These are phyloP conservation scores for Ophiocytium majus DNA, from an alignment of 352 stramenopile genomes.

Conservation along the genomic window DNA sequence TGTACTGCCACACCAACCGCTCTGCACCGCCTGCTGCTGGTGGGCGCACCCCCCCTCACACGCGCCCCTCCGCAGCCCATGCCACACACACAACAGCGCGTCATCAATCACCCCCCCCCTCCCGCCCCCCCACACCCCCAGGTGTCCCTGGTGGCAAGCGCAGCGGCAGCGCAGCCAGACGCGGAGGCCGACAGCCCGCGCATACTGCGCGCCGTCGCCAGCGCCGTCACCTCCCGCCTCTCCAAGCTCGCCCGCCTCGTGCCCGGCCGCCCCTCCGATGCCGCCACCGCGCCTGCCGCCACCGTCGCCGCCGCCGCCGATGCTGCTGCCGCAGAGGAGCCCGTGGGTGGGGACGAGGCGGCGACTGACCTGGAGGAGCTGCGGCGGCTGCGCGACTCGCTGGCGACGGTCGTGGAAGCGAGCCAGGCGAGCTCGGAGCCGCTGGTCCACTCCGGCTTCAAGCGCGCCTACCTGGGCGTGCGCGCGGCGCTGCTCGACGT, in stretches of 20 bases:
- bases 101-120: no score
- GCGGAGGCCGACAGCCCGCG: no score
- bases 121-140: background rate
- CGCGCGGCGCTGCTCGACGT: constrained; percentile 31
- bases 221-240: no score
- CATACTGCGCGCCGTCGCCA: no score
- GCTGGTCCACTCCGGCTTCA: constrained; percentile 41
- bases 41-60: no score
- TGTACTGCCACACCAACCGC: no score
- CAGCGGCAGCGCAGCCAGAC: no score
- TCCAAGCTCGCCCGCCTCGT: no score
- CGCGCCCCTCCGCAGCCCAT: no score
- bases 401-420: background rate
- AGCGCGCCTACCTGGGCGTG: constrained; percentile 31
- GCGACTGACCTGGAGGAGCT: no score
- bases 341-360: background rate
- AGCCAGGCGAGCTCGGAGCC: constrained; percentile 9
- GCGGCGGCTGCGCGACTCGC: background rate
- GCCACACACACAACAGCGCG: no score
- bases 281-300: background rate
- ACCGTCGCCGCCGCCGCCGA: background rate
- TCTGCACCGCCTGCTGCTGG: no score
- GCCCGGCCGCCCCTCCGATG: background rate
- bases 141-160: background rate
- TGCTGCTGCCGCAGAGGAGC: background rate